Conservation (phyloP, 495 filamentous ascomycete species). For the Trypethelium eluteriae region DNA sequence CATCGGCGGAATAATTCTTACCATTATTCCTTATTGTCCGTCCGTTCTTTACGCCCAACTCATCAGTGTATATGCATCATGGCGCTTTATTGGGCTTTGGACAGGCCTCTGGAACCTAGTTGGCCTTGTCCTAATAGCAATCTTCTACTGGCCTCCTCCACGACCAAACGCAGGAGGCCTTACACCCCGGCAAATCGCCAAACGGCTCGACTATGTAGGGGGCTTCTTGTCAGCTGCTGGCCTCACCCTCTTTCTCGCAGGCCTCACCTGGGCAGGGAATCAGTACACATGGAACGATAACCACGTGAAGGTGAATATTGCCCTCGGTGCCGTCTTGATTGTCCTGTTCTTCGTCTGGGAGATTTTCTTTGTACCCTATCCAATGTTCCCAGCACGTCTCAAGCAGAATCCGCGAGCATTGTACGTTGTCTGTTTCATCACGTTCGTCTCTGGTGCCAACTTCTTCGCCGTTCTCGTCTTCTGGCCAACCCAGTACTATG, state of each 20-base stretch:
- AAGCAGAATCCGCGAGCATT: slow-evolving; percentile 24
- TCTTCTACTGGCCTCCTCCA: slow-evolving; percentile 62
- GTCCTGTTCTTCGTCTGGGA: slow-evolving; percentile 33
- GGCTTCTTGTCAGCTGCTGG: slow-evolving; percentile 59
- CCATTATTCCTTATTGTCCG: slow-evolving; percentile 60
- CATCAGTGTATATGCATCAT: slow-evolving; percentile 50
- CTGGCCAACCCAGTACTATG: slow-evolving; percentile 33
- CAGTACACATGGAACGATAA: slow-evolving; percentile 29
- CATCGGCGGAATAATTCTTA: slow-evolving; percentile 58
- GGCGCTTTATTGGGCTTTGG: slow-evolving; percentile 59
- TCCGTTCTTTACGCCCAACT: slow-evolving; percentile 64
- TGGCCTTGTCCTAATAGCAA: slow-evolving; percentile 51
- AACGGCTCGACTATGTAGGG: slow-evolving; percentile 57
- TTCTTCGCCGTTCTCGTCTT: slow-evolving; percentile 34
- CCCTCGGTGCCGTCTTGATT: slow-evolving; percentile 28
- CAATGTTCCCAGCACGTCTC: slow-evolving; percentile 31
- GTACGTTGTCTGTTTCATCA: slow-evolving; percentile 28
- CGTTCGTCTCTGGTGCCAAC: slow-evolving; percentile 32
- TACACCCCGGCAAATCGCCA: slow-evolving; percentile 44
- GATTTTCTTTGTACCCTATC: slow-evolving; percentile 23
- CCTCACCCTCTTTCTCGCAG: slow-evolving; percentile 58
- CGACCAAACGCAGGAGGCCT: slow-evolving; percentile 48
- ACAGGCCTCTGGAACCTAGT: slow-evolving; percentile 54
- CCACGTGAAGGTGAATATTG: slow-evolving; percentile 28
- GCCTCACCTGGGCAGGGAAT: slow-evolving; percentile 63